Evolutionary conservation across 352 stramenopile genomes (phyloP), one percentile per base, ranked within the genome.

Genomic region (Thalassiosira pacifica): DNA sequence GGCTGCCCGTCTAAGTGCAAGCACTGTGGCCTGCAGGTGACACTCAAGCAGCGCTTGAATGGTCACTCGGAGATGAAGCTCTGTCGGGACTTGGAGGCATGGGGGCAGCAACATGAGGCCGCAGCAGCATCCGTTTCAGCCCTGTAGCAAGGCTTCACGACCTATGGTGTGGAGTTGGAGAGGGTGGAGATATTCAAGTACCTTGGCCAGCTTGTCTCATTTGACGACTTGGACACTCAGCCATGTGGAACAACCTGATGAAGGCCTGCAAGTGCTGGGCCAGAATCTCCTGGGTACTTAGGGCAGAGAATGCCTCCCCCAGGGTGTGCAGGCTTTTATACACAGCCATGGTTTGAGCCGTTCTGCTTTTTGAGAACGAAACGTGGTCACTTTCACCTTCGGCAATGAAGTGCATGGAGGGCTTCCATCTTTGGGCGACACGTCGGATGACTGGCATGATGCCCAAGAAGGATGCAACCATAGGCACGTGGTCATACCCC

Each of bases 181-280:
- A n/a, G 68, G 27, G 68, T 76, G 18, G 31, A 55, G 13, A 11
- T 66, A 18, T 76, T 76, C 29, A 53, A 66, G 32, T 76, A 66
- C 52, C 34, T 65, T 29, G 53, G 52, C 24, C 13, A n/a, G 16
- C 52, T 60, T n/a, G 6, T 57, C 5, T 8, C 45, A 19, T 24
- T 57, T 3, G 29, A 63, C 13, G 66, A 64, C 26, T 2, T 22
- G 13, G 66, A 75, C 34, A 9, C 10, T 6, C 19, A 5, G 66
- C 66, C 2, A 13, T 75, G 4, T 5, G 24, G 19, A 32, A 2
- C 18, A 65, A 76, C 18, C 19, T 76, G 16, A 19, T 24, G 8
- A 66, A 66, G 31, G 68, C 48, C 4, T 16, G 68, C 16, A 32
- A 45, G 48, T n/a, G 34, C 9, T 76, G 68, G 68, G 40, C 19